Evolutionary conservation across 768 basidiomycete genomes (phyloP).

Genomic region (Lentinula lateritia): DNA sequence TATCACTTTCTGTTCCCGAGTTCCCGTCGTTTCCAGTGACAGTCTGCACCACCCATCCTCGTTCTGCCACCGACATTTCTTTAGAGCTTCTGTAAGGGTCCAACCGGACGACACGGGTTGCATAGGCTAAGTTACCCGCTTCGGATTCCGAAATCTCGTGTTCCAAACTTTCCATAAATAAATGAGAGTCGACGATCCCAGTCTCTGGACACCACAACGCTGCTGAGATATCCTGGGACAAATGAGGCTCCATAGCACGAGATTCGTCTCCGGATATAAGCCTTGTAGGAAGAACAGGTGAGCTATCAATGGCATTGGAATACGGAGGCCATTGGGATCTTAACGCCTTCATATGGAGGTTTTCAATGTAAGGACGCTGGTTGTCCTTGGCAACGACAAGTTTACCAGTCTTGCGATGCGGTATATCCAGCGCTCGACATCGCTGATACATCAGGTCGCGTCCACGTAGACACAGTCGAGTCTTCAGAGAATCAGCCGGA

Average conservation of each 20-base stretch:
- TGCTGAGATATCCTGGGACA: constrained; percentile 62
- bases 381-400: constrained; percentile 75
- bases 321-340: constrained; percentile 46
- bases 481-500: constrained; percentile 79
- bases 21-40: constrained; percentile 44
- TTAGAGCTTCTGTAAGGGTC: constrained; percentile 47
- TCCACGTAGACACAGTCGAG: constrained; percentile 79
- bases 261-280: constrained; percentile 68
- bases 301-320: constrained; percentile 19
- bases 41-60: constrained; percentile 88
- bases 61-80: constrained; percentile 26
- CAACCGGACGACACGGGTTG: constrained; percentile 80
- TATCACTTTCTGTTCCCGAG: constrained; percentile 37
- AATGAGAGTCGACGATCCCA: constrained; percentile 87
- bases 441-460: constrained; percentile 78
- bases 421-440: constrained; percentile 59
- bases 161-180: constrained; percentile 79
- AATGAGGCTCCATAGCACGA: constrained; percentile 72
- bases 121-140: constrained; percentile 64
- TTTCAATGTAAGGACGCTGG: constrained; percentile 67
- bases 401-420: constrained; percentile 75
- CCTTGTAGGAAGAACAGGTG: constrained; percentile 50
- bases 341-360: constrained; percentile 59
- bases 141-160: constrained; percentile 72
- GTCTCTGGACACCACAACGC: constrained; percentile 84